Conservation (phyloP, 73 alveolate species). For the Effrenium voratum region DNA sequence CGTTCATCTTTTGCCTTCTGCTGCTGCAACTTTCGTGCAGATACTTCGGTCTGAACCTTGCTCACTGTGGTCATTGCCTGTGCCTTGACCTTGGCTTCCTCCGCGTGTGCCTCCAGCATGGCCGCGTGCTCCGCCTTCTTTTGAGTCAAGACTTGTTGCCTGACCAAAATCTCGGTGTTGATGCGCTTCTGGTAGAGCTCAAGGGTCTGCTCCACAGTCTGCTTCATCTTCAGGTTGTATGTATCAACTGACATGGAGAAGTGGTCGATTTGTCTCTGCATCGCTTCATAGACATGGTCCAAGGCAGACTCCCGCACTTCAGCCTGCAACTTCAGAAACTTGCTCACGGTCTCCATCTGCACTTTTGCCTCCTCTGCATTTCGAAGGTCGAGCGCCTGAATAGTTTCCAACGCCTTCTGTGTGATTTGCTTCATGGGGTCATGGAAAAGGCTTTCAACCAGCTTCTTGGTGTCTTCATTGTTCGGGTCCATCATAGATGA, state of each 20-base stretch:
- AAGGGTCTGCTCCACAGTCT: slow-evolving; percentile 9
- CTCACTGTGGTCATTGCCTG: not conserved
- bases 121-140: slow-evolving; percentile 16
- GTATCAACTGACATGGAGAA: not conserved
- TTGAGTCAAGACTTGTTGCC: slow-evolving; percentile 11
- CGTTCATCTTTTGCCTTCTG: slow-evolving; percentile 26
- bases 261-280: not conserved
- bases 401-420: not conserved
- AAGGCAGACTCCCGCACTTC: not conserved
- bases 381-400: not conserved
- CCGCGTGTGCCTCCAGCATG: slow-evolving; percentile 7
- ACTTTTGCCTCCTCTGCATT: slow-evolving; percentile 14
- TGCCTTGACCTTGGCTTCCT: slow-evolving; percentile 6
- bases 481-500: slow-evolving; percentile 26
- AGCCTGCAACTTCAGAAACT: not conserved
- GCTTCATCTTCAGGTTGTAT: not conserved
- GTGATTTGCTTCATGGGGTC: slow-evolving; percentile 1
- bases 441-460: slow-evolving; percentile 10
- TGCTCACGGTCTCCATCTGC: slow-evolving; percentile 27
- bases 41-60: slow-evolving; percentile 11
- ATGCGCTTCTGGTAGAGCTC: slow-evolving; percentile 10
- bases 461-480: slow-evolving; percentile 1
- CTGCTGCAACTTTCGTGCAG: slow-evolving; percentile 30
- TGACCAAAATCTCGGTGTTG: slow-evolving; percentile 3
- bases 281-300: slow-evolving; percentile 15